phyloP scores from a whole-genome alignment of 2,329 filamentous ascomycete genomes.

The Fusarium fujikuroi region DNA sequence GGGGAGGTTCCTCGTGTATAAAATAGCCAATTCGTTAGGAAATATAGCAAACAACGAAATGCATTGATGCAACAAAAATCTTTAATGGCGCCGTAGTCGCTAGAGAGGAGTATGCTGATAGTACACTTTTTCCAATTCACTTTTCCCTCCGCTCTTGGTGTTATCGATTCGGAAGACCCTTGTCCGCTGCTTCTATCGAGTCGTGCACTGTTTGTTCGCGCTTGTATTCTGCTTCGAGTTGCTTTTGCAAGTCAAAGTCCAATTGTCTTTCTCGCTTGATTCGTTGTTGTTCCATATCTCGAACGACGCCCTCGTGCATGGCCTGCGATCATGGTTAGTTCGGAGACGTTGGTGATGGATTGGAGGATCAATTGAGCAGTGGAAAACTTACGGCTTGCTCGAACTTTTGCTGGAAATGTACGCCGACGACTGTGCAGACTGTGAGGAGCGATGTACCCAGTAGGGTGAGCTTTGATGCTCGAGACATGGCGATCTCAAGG shows the following conservation, averaged over 20 bases:
- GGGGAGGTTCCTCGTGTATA: slow-evolving; percentile 30
- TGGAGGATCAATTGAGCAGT: neutral
- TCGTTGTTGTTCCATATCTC: slow-evolving; percentile 93
- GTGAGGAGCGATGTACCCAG: slow-evolving; percentile 81
- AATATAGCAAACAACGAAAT: slow-evolving; percentile 40
- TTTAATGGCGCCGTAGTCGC: neutral
- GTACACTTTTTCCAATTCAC: slow-evolving; percentile 1
- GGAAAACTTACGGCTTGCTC: slow-evolving; percentile 77
- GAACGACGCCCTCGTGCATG: slow-evolving; percentile 94
- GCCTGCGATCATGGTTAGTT: slow-evolving; percentile 63
- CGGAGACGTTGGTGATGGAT: neutral
- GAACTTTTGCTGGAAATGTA: slow-evolving; percentile 87
- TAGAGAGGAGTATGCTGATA: slow-evolving; percentile 29
- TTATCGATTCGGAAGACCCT: slow-evolving; percentile 43
- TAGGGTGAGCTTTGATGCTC: slow-evolving; percentile 87
- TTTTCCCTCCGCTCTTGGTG: neutral
- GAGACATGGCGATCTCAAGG: slow-evolving; percentile 73
- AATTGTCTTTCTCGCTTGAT: slow-evolving; percentile 90
- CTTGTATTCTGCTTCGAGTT: slow-evolving; percentile 88
- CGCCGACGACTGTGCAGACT: slow-evolving; percentile 79
- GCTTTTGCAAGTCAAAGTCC: slow-evolving; percentile 92
- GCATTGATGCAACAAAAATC: slow-evolving; percentile 32
- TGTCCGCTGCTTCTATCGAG: slow-evolving; percentile 45
- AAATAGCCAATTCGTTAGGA: slow-evolving; percentile 27
- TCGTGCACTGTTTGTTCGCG: slow-evolving; percentile 82